Evolutionary conservation across 2,329 filamentous ascomycete genomes (phyloP), one percentile per base, ranked within the genome.

Genomic region (Apiospora pterosperma): DNA sequence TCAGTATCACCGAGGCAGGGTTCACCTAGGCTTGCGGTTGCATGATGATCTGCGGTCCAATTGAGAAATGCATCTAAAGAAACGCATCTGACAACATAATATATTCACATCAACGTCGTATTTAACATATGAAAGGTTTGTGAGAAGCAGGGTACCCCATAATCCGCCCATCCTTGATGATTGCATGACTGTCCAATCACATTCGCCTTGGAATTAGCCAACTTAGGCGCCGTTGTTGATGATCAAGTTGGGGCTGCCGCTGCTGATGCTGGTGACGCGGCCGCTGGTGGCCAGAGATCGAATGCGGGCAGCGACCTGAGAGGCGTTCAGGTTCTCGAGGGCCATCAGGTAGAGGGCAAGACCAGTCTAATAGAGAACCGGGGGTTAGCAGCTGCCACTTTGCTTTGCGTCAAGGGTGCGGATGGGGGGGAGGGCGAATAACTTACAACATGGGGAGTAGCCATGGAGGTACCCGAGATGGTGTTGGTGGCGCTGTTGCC

Each of bases 381-480:
- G n/a, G n/a, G n/a, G 44, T 28, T 19, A 28, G 23, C 23, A 19
- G n/a, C 2, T 10, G 41, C 31, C 23, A 31, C 21, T 14, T 52
- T 52, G 6, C 25, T 52, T 10, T 4, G 8, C 12, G 3, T 2
- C 3, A 25, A 19, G 44, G 14, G 14, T 2, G 7, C n/a, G n/a
- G n/a, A 5, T 16, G 39, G 39, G 1, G 19, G 31, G 10, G 14
- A n/a, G 12, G 31, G 25, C 12, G n/a, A 60, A 21, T 21, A 3
- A 28, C 44, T 52, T 52, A 52, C 81, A 59, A 90, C 80, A 70
- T 89, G 87, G 0, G 88, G 87, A 5, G 81, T 78, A 1, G 88
- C 84, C 87, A 89, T 89, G 38, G 82, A 87, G 6, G 88, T 90
- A 48, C 88, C 88, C 16, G 79, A 83, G 70, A 87, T 79, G 21